phyloP scores from a whole-genome alignment of 1,139 yeast genomes.

The Scheffersomyces illinoinensis region DNA sequence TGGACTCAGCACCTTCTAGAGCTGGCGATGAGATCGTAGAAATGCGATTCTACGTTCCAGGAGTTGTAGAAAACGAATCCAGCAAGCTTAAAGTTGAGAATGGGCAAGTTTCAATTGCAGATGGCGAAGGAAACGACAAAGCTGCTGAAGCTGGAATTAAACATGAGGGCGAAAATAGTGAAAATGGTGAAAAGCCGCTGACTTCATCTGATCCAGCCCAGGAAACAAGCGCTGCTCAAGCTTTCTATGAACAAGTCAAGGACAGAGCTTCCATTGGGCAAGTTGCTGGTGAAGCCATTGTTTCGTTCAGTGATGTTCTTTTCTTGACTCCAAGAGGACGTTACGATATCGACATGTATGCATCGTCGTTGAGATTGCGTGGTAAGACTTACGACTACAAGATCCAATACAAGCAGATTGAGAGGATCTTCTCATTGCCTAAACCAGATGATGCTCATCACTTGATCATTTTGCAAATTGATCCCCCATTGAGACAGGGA shows the following conservation, averaged over 20 bases:
- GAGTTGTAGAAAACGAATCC: slow-evolving; percentile 57
- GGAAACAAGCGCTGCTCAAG: slow-evolving; percentile 75
- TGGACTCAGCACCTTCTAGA: slow-evolving; percentile 57
- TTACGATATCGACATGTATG: slow-evolving; percentile 93
- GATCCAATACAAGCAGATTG: slow-evolving; percentile 86
- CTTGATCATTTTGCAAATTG: slow-evolving; percentile 82
- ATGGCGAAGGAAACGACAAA: slow-evolving; percentile 18
- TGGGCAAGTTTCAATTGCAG: slow-evolving; percentile 10
- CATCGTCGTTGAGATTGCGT: slow-evolving; percentile 82
- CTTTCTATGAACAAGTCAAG: slow-evolving; percentile 86
- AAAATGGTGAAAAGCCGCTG: slow-evolving; percentile 24
- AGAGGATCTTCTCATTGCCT: slow-evolving; percentile 87
- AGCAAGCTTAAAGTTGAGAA: slow-evolving; percentile 39
- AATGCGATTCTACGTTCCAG: slow-evolving; percentile 90
- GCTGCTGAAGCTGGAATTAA: slow-evolving; percentile 17
- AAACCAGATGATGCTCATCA: slow-evolving; percentile 94
- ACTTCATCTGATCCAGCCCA: slow-evolving; percentile 32
- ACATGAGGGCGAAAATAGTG: slow-evolving; percentile 22
- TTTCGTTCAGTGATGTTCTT: slow-evolving; percentile 85
- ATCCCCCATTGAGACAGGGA: slow-evolving; percentile 89
- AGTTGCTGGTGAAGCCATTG: slow-evolving; percentile 96
- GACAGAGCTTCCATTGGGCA: slow-evolving; percentile 97
- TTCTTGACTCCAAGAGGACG: slow-evolving; percentile 98
- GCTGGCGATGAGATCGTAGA: slow-evolving; percentile 97
- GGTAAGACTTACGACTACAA: slow-evolving; percentile 98